These are phyloP conservation scores for Anthracocystis panici-leucophaei DNA, from an alignment of 1,284 basidiomycete species.

Conservation along the genomic window DNA sequence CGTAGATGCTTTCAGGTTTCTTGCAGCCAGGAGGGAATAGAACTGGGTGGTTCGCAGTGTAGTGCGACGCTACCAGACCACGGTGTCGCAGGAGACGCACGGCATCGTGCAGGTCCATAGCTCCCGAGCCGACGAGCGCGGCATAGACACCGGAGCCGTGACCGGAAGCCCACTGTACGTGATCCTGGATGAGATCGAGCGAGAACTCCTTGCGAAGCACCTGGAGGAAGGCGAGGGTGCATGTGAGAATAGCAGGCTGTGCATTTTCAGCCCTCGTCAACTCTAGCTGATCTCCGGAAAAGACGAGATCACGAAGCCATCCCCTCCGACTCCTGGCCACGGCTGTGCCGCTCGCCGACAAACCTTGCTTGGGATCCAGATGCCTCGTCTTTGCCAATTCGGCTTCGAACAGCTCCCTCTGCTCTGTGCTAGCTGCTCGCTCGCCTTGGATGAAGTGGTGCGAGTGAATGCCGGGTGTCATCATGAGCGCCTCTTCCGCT, in stretches of 20 bases:
- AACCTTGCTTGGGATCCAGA: constrained; percentile 44
- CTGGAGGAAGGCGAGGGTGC: constrained; percentile 63
- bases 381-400: constrained; percentile 53
- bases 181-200: constrained; percentile 61
- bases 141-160: constrained; percentile 68
- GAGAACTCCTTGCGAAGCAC: constrained; percentile 65
- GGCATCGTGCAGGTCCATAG: constrained; percentile 58
- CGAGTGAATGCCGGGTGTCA: constrained; percentile 46
- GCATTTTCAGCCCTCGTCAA: constrained; percentile 66
- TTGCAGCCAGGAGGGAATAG: constrained; percentile 65
- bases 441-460: constrained; percentile 39
- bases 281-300: constrained; percentile 66
- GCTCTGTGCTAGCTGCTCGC: constrained; percentile 28
- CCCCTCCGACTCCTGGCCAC: constrained; percentile 44
- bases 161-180: constrained; percentile 60
- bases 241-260: constrained; percentile 63
- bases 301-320: constrained; percentile 62
- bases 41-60: constrained; percentile 52
- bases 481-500: constrained; percentile 63
- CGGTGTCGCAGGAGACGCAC: constrained; percentile 62
- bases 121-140: constrained; percentile 58
- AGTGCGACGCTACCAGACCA: constrained; percentile 58
- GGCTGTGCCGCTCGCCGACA: constrained; percentile 48
- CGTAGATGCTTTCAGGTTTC: constrained; percentile 64
- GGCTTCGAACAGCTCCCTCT: constrained; percentile 59